phyloP scores from a whole-genome alignment of 331 rosid genomes.

The Quercus phellos region DNA sequence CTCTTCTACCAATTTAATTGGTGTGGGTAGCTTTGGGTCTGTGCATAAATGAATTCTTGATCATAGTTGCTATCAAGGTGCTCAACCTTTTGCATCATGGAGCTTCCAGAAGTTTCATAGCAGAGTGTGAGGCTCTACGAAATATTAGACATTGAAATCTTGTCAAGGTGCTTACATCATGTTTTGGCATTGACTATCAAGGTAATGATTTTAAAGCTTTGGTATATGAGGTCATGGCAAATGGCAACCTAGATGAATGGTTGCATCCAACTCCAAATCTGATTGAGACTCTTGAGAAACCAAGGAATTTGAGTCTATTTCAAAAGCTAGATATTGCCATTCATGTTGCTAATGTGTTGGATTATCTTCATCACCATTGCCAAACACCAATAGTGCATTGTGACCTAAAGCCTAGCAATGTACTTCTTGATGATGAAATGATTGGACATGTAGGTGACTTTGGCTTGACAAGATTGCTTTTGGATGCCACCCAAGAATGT shows the following conservation, averaged over 20 bases:
- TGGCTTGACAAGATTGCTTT: constrained; percentile 47
- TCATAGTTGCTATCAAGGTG: constrained; percentile 34
- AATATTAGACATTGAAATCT: constrained; percentile 43
- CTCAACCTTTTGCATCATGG: constrained; percentile 40
- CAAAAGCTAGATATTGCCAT: constrained; percentile 40
- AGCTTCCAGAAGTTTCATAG: constrained; percentile 40
- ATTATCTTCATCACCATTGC: constrained; percentile 42
- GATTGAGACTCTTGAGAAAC: not conserved
- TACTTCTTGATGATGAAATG: constrained; percentile 48
- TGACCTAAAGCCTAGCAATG: constrained; percentile 53
- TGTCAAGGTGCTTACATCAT: constrained; percentile 41
- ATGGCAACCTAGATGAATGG: constrained; percentile 49
- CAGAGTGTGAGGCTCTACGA: constrained; percentile 40
- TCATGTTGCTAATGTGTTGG: constrained; percentile 46
- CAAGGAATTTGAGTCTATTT: constrained; percentile 29
- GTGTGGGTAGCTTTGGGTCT: no score
- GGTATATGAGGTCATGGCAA: constrained; percentile 39
- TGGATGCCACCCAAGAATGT: constrained; percentile 21
- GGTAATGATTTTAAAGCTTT: constrained; percentile 53
- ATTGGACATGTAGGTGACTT: constrained; percentile 57
- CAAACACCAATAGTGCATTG: constrained; percentile 49
- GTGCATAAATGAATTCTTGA: not conserved
- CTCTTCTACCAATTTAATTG: no score
- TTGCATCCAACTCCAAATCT: constrained; percentile 26
- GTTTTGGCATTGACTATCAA: constrained; percentile 38